Evolutionary conservation across 306 rosid genomes (phyloP).

Genomic region (Fragaria vesca): DNA sequence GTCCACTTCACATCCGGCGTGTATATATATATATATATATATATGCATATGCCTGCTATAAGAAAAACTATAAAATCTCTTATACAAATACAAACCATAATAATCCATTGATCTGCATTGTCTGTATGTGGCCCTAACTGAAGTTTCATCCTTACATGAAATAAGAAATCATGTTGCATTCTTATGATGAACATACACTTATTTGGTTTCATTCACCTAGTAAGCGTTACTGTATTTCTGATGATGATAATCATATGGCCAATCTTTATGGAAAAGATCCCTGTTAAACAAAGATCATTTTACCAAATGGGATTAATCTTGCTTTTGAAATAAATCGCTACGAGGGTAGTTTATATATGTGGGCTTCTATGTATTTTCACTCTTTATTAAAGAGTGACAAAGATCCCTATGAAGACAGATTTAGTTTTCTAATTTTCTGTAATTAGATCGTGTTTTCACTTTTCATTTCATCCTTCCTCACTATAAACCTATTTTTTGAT

Average conservation of each 20-base stretch:
- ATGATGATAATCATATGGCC: background rate
- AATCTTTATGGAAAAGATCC: background rate
- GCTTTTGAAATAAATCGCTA: background rate
- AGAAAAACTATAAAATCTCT: background rate
- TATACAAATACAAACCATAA: background rate
- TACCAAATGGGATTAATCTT: background rate
- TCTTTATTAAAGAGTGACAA: background rate
- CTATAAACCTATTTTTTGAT: conserved; percentile 7
- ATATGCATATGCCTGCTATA: background rate
- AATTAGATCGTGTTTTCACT: background rate
- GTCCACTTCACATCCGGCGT: no score
- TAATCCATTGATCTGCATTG: background rate
- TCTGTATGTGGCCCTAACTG: background rate
- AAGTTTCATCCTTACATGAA: background rate
- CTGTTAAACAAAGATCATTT: background rate
- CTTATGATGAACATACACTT: background rate
- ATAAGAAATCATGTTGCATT: background rate
- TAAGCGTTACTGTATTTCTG: background rate
- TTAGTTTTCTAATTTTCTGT: background rate
- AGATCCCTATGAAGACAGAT: background rate
- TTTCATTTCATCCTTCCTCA: background rate
- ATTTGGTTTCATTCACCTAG: background rate
- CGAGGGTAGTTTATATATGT: background rate
- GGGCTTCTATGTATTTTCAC: background rate
- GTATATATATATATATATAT: background rate